Evolutionary conservation across 2,329 filamentous ascomycete species (phyloP), one percentile per base, ranked within the genome.

Genomic region (Tolypocladium ophioglossoides): DNA sequence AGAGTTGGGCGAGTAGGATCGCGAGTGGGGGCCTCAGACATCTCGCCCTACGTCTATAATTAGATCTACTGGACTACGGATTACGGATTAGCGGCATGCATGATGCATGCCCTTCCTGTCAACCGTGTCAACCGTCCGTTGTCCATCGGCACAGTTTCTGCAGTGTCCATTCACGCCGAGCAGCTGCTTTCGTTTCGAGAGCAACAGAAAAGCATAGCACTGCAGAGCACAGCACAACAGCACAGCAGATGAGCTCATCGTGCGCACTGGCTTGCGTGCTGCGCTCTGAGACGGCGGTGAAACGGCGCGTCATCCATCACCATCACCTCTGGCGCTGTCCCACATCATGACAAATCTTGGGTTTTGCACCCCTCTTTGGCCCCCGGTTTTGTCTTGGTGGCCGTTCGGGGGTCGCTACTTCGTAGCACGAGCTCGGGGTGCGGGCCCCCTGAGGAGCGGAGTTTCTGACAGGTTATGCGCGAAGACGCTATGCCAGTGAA

Each of bases 261-360:
- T 16, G 44, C 16, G 27, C 24, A 20, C 27, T 8, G 10, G 44
- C 18, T n/a, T 20, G 5, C 27, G 18, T 7, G 27, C 27, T 14
- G 27, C 27, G 27, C 44, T 38, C 44, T 47, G 54, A 53, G 54
- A 55, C 54, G 27, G 39, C n/a, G 47, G 39, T 55, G 51, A 54
- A 54, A 55, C 54, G 32, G 9, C 5, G 20, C 10, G 32, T 48
- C 35, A 8, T 20, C 18, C 44, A 20, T 32, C 27, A 32, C 9
- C 44, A 30, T 8, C 35, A 37, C 16, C 4, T 8, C 35, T 37
- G 18, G 14, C 3, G 27, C 11, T 32, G 41, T 24, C 12, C 24
- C 2, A 24, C 24, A 47, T n/a, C 41, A 47, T 47, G 24, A 47
- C 44, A 47, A 47, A 47, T 47, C 14, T 30, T 34, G 27, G 18